A percentile compares a stretch with the other conserved stretches of the same genome.
Conservation (phyloP, 768 basidiomycete species). For the Tricholoma flavovirens region DNA sequence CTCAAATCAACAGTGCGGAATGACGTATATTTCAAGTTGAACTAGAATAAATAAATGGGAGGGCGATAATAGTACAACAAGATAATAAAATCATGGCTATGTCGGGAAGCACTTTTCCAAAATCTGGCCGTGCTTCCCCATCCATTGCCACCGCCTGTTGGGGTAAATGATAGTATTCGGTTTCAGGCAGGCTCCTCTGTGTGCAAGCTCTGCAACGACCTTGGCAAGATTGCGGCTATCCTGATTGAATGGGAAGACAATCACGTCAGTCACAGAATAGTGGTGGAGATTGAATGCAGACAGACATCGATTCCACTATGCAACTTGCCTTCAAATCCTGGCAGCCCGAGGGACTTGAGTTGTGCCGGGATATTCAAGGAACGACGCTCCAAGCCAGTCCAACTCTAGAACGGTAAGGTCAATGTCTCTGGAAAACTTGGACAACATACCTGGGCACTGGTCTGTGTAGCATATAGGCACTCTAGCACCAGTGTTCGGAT, state of each 20-base stretch:
- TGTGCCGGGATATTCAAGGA: slow-evolving; percentile 70
- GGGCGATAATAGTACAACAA: not conserved
- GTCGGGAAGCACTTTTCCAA: slow-evolving; percentile 36
- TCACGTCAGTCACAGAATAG: slow-evolving; percentile 10
- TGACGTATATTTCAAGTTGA: not conserved
- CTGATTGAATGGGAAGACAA: slow-evolving; percentile 31
- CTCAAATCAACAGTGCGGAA: not conserved
- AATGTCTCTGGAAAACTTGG: not conserved
- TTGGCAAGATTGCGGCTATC: slow-evolving; percentile 88
- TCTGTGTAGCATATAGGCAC: slow-evolving; percentile 30
- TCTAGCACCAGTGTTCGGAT: slow-evolving; percentile 55
- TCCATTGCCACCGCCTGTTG: slow-evolving; percentile 75
- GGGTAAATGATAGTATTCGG: slow-evolving; percentile 70
- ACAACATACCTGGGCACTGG: slow-evolving; percentile 17
- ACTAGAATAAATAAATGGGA: not conserved
- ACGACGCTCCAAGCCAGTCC: slow-evolving; percentile 23
- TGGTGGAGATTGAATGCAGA: slow-evolving; percentile 16
- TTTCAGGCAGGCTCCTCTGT: slow-evolving; percentile 57
- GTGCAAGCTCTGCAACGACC: slow-evolving; percentile 73
- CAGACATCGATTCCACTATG: slow-evolving; percentile 91
- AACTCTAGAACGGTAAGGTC: slow-evolving; percentile 16
- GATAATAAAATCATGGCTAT: slow-evolving; percentile 10
- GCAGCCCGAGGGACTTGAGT: slow-evolving; percentile 63
- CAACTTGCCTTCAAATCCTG: slow-evolving; percentile 73
- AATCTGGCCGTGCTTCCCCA: slow-evolving; percentile 71